Evolutionary conservation across 2,329 filamentous ascomycete genomes (phyloP).

Genomic region (Hypoxylon sp.): DNA sequence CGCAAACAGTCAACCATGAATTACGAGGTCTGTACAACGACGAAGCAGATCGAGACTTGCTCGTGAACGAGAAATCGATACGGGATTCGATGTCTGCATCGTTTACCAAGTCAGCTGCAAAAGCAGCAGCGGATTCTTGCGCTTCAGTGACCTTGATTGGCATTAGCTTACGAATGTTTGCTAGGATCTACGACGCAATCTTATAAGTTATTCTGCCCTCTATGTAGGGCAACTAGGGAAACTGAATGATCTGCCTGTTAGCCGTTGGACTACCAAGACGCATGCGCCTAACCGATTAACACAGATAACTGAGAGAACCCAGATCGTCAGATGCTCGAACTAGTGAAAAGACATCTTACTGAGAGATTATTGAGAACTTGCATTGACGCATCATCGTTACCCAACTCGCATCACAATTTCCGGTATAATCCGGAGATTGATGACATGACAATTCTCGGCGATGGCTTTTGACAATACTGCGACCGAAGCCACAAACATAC

Average conservation of each 20-base stretch:
- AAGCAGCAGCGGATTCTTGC: conserved; percentile 30
- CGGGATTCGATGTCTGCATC: conserved; percentile 2
- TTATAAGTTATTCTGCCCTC: conserved; percentile 8
- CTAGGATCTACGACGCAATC: conserved; percentile 28
- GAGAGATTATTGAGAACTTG: conserved; percentile 15
- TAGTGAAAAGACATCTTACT: conserved; percentile 1
- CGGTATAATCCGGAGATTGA: conserved; percentile 9
- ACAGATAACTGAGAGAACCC: conserved; percentile 1
- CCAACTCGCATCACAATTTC: conserved; percentile 9
- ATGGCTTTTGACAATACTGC: conserved; percentile 10
- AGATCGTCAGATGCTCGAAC: conserved; percentile 15
- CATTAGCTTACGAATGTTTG: conserved; percentile 34
- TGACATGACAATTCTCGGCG: conserved; percentile 11
- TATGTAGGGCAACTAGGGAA: conserved; percentile 11
- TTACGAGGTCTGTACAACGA: conserved; percentile 24
- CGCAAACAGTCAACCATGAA: conserved; percentile 15
- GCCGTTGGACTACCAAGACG: conserved; percentile 13
- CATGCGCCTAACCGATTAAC: conserved; percentile 13
- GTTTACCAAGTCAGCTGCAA: conserved; percentile 10
- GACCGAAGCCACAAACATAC: conserved; percentile 19
- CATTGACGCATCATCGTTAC: conserved; percentile 7
- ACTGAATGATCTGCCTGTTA: conserved; percentile 17
- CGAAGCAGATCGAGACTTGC: conserved; percentile 11
- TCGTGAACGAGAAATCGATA: conserved; percentile 11
- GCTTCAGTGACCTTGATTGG: conserved; percentile 5